phyloP scores from a whole-genome alignment of 192 early-diverging fungal genomes.

The Geosiphon pyriformis region DNA sequence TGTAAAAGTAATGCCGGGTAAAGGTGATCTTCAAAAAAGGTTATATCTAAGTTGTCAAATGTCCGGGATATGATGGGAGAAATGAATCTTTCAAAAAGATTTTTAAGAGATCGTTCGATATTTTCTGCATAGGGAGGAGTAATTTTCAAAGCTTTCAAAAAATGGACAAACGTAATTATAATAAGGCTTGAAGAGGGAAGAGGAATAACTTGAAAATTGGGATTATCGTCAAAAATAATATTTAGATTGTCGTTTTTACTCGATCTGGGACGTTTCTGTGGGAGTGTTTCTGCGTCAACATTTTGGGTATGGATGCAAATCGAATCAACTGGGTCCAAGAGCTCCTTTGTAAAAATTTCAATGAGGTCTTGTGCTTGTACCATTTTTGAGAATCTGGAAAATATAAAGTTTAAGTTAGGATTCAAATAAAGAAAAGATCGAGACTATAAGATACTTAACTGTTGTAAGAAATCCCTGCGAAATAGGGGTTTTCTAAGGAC shows the following conservation, averaged over 20 bases:
- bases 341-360: neutral
- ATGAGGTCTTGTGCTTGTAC: slow-evolving; percentile 6
- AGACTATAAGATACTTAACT: slow-evolving; percentile 6
- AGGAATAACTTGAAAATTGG: neutral
- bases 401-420: neutral
- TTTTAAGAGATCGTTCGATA: neutral
- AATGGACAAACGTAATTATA: neutral
- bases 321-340: neutral
- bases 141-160: slow-evolving; percentile 7
- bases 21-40: neutral
- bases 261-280: no score
- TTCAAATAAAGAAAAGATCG: neutral
- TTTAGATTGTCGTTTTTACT: no score
- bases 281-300: neutral
- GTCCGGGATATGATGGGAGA: neutral
- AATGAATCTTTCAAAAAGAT: slow-evolving; percentile 4
- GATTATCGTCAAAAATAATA: neutral
- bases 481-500: slow-evolving; percentile 6
- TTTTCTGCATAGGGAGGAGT: neutral
- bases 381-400: slow-evolving; percentile 7
- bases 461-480: neutral
- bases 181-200: neutral
- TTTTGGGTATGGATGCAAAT: neutral
- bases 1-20: slow-evolving; percentile 12
- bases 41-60: neutral